phyloP scores from a whole-genome alignment of 805 yeast genomes.

The Pichia occidentalis region DNA sequence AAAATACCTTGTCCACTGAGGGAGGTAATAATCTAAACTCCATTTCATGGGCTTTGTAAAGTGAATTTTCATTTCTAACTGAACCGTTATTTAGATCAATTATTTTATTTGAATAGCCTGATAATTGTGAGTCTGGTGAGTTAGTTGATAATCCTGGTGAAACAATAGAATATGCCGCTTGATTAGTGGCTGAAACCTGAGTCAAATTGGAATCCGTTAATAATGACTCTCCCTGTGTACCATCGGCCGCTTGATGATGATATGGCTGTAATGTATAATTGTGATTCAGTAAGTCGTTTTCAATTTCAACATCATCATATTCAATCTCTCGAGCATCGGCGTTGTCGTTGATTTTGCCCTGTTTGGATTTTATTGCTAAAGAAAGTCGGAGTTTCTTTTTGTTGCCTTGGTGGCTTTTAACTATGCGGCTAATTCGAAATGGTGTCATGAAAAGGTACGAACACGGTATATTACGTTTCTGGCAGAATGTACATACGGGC shows the following conservation, averaged over 20 bases:
- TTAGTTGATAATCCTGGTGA: too few species aligned
- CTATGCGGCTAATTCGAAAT: conserved; percentile 7
- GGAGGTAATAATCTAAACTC: conserved; percentile 8
- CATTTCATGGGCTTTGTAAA: conserved; percentile 9
- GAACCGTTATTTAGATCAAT: conserved; percentile 1
- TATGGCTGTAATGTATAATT: too few species aligned
- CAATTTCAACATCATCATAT: too few species aligned
- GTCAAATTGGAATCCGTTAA: too few species aligned
- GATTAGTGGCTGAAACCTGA: too few species aligned
- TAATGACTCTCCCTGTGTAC: too few species aligned
- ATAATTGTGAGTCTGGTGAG: background rate
- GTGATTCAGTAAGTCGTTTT: too few species aligned
- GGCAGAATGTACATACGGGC: conserved; percentile 24
- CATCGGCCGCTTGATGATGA: too few species aligned
- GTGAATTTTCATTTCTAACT: conserved; percentile 1
- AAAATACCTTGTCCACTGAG: background rate
- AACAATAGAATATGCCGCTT: too few species aligned
- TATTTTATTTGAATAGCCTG: conserved; percentile 1
- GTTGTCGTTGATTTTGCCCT: too few species aligned
- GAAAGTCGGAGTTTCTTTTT: background rate
- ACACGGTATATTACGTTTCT: conserved; percentile 3
- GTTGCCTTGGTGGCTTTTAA: background rate
- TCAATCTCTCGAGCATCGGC: too few species aligned
- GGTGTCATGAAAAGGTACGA: conserved; percentile 16
- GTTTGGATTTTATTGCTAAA: too few species aligned